Conservation (phyloP, 176 grass and related monocot species). For the Sorghum bicolor region Sorghum_bicolor_NCBIv3 NC_012874.2:19052001-19052500, state of each 20-base stretch:
- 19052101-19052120: slow-evolving; percentile 41
- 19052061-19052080: slow-evolving; percentile 30
- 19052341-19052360: slow-evolving; percentile 42
- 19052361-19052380: slow-evolving; percentile 34
- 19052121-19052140: slow-evolving; percentile 35
- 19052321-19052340: slow-evolving; percentile 38
- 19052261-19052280: slow-evolving; percentile 23
- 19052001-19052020: slow-evolving; percentile 17
- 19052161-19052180: slow-evolving; percentile 22
- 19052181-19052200: slow-evolving; percentile 33
- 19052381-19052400: neutral
- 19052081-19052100: slow-evolving; percentile 30
- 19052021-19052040: slow-evolving; percentile 52
- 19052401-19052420: neutral
- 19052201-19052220: slow-evolving; percentile 27
- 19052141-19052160: slow-evolving; percentile 25
- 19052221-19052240: slow-evolving; percentile 49
- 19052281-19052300: slow-evolving; percentile 13
- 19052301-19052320: neutral
- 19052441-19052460: neutral
- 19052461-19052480: neutral
- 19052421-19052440: neutral
- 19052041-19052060: slow-evolving; percentile 34
- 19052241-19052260: slow-evolving; percentile 32
- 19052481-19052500: slow-evolving; percentile 5